These are phyloP conservation scores for Scheffersomyces insectosa DNA, from an alignment of 1,139 yeast species.

Conservation along the genomic window DNA sequence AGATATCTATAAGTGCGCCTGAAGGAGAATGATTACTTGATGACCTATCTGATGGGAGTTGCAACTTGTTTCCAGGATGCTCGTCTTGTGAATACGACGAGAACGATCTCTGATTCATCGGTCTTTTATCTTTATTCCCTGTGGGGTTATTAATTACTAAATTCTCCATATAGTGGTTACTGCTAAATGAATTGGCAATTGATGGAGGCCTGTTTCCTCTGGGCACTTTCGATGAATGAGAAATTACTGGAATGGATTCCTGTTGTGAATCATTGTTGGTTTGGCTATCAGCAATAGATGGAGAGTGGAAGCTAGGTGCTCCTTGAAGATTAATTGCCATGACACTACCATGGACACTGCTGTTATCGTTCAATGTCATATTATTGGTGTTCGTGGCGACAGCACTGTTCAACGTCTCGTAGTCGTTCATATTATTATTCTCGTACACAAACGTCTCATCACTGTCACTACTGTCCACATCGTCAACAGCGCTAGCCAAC, in stretches of 20 bases:
- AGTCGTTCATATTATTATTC: conserved; percentile 35
- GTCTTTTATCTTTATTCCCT: conserved; percentile 9
- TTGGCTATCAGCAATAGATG: conserved; percentile 7
- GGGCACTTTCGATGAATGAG: conserved; percentile 15
- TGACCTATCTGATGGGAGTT: conserved; percentile 4
- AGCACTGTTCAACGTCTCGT: conserved; percentile 12
- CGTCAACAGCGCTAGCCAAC: conserved; percentile 91
- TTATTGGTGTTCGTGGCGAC: conserved; percentile 7
- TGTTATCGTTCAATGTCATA: conserved; percentile 5
- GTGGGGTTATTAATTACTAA: conserved; percentile 13
- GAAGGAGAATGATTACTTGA: conserved; percentile 8
- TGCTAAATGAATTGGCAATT: conserved; percentile 22
- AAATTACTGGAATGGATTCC: conserved; percentile 8
- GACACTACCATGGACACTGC: conserved; percentile 13
- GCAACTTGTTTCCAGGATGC: conserved; percentile 1
- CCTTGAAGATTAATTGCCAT: conserved; percentile 2
- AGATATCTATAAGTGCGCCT: conserved; percentile 2
- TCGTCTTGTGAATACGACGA: conserved; percentile 15
- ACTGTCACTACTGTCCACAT: conserved; percentile 79
- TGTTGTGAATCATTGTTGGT: background rate
- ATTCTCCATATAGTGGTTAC: conserved; percentile 20
- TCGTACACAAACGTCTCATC: conserved; percentile 96
- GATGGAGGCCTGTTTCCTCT: conserved; percentile 11
- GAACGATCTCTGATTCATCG: conserved; percentile 13
- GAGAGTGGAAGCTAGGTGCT: conserved; percentile 4